Evolutionary conservation across 1,139 yeast species (phyloP), one percentile per base, ranked within the genome.

Genomic region (Lodderomyces oxycetoniae): DNA sequence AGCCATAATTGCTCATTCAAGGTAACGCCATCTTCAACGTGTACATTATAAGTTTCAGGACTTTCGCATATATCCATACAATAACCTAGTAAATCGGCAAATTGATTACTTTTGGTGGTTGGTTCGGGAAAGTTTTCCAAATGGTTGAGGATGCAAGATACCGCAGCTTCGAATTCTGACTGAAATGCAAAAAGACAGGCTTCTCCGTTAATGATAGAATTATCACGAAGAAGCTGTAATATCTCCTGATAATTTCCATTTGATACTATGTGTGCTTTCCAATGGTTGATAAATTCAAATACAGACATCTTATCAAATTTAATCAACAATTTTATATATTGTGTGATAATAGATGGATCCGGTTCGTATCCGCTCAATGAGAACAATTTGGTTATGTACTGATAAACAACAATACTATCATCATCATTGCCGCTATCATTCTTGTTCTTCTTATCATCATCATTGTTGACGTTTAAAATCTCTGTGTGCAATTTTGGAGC

Each of bases 1-100:
- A 71, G 38, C 76, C 76, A 71, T 48, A 64, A 49, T 10, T 46
- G 43, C 41, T 67, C 72, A 40, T 60, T 60, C 30, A 55, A 34
- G 29, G 44, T 38, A 30, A 62, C 27, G 35, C 43, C 43, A 17
- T 46, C 40, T 45, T 59, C 28, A 44, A 28, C 31, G 5, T 24
- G 25, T 10, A 35, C 31, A 10, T 39, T 34, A 9, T 37, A 45
- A 2, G 50, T 46, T 9, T 42, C 49, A 3, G 52, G 47, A 3
- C 33, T 35, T 28, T 60, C 61, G 14, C 72, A 55, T 2, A 69
- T 48, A 3, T 12, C 21, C 6, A 24, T 7, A 12, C 14, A 10
- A 14, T 39, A 24, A 6, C 7, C 6, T 9, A 73, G 42, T 21
- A 57, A 53, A 4, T 50, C 48, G 56, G 63, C 57, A 14, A 67